phyloP scores from a whole-genome alignment of 2,329 filamentous ascomycete genomes.

The Thielaviopsis ethacetica region DNA sequence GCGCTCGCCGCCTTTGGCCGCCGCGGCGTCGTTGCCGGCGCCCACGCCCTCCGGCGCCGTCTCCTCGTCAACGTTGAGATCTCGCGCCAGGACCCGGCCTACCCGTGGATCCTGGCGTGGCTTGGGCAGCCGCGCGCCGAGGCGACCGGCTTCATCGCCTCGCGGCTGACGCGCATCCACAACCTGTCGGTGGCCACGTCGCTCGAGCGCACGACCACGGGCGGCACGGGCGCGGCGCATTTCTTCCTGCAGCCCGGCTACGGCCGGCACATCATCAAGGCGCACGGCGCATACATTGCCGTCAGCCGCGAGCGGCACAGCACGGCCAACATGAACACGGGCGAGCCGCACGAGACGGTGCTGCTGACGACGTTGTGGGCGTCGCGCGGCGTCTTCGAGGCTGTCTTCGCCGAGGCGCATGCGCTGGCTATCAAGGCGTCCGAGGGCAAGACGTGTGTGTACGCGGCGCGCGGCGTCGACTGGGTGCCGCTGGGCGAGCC shows the following conservation, averaged over 20 bases:
- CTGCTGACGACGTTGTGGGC: conserved; percentile 84
- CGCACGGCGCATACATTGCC: conserved; percentile 71
- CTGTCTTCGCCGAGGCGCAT: conserved; percentile 78
- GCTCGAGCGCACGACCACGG: conserved; percentile 35
- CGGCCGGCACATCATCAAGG: conserved; percentile 74
- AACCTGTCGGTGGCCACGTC: conserved; percentile 41
- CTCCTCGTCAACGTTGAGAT: conserved; percentile 94
- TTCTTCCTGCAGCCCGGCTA: conserved; percentile 87
- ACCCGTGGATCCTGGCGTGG: conserved; percentile 89
- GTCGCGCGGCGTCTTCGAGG: conserved; percentile 76
- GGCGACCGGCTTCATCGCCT: conserved; percentile 40
- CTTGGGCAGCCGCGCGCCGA: conserved; percentile 63
- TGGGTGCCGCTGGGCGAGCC: conserved; percentile 78
- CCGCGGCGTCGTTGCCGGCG: conserved; percentile 54
- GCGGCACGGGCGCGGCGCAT: conserved; percentile 47
- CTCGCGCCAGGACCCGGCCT: conserved; percentile 81
- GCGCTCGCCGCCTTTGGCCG: conserved; percentile 68
- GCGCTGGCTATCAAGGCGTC: conserved; percentile 60
- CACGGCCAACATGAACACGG: conserved; percentile 65
- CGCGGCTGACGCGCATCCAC: conserved; percentile 41
- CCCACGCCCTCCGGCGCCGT: conserved; percentile 61
- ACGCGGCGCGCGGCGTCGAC: conserved; percentile 66
- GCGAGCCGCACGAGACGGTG: conserved; percentile 85
- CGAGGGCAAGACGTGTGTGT: conserved; percentile 87
- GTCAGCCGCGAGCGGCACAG: conserved; percentile 75